A percentile compares a stretch with the other conserved stretches of the same genome.
Conservation (phyloP, 2,329 filamentous ascomycete genomes). For the Thelonectria blattea region DNA sequence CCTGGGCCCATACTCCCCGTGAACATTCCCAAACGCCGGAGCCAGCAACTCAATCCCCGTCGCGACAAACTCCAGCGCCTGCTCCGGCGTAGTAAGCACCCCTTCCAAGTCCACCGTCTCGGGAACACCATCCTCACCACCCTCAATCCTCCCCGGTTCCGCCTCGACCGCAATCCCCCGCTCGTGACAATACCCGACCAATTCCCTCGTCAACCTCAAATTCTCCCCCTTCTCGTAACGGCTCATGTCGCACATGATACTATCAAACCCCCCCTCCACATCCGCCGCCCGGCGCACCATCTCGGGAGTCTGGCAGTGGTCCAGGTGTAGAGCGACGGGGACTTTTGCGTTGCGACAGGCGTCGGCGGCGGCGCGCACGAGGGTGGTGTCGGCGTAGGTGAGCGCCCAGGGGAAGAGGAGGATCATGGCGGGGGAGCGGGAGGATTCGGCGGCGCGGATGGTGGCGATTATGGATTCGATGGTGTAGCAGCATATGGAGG, state of each 20-base stretch:
- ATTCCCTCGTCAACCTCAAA: conserved; percentile 64
- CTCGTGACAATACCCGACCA: conserved; percentile 66
- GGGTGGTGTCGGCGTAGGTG: conserved; percentile 62
- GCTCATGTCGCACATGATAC: conserved; percentile 80
- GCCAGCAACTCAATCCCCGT: conserved; percentile 78
- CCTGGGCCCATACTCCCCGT: conserved; percentile 73
- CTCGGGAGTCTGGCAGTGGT: conserved; percentile 67
- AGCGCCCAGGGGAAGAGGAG: conserved; percentile 77
- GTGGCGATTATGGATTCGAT: conserved; percentile 72
- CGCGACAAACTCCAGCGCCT: conserved; percentile 72
- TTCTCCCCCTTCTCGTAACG: conserved; percentile 76
- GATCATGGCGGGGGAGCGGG: conserved; percentile 69
- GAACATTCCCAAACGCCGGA: conserved; percentile 78
- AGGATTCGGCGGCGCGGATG: conserved; percentile 70
- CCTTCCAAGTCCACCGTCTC: conserved; percentile 59
- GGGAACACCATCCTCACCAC: conserved; percentile 71
- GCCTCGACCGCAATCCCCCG: conserved; percentile 71
- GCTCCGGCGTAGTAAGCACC: conserved; percentile 68
- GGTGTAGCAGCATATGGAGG: conserved; percentile 66
- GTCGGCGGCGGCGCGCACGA: conserved; percentile 60
- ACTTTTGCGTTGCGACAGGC: conserved; percentile 61
- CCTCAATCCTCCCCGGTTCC: conserved; percentile 52
- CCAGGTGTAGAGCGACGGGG: conserved; percentile 67
- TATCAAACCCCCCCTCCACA: conserved; percentile 59
- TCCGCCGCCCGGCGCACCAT: conserved; percentile 62